Conservation (phyloP, 2,329 filamentous ascomycete species). For the Arthroderma sp. region DNA sequence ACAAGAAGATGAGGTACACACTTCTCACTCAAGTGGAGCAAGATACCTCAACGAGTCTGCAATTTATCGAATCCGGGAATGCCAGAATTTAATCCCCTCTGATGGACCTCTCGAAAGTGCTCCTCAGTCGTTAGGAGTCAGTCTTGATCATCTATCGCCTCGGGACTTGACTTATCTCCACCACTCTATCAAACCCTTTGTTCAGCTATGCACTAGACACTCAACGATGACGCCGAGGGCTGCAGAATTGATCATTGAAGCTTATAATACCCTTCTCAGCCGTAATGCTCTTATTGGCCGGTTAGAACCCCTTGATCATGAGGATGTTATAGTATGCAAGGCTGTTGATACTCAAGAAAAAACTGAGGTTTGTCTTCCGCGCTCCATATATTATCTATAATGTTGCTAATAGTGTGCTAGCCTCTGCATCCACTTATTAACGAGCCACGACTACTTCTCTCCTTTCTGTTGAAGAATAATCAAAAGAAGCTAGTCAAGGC, state of each 20-base stretch:
- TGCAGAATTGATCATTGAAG: slow-evolving; percentile 19
- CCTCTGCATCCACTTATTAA: slow-evolving; percentile 32
- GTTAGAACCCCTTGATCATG: slow-evolving; percentile 16
- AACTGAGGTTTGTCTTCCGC: slow-evolving; percentile 10
- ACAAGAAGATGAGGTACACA: slow-evolving; percentile 18
- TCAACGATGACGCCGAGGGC: background rate
- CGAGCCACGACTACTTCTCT: slow-evolving; percentile 24
- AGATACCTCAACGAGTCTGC: slow-evolving; percentile 30
- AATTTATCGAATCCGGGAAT: slow-evolving; percentile 29
- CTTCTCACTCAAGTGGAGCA: slow-evolving; percentile 16
- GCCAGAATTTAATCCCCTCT: slow-evolving; percentile 20
- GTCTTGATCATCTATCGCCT: slow-evolving; percentile 29
- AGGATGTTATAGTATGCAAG: slow-evolving; percentile 1
- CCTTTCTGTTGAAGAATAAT: slow-evolving; percentile 14
- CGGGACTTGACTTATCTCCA: slow-evolving; percentile 26
- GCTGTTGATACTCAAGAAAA: background rate
- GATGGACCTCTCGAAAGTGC: slow-evolving; percentile 11
- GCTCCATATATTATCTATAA: background rate
- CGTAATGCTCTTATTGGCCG: slow-evolving; percentile 14
- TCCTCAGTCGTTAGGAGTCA: slow-evolving; percentile 20
- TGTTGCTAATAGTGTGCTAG: slow-evolving; percentile 18
- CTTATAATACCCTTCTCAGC: slow-evolving; percentile 24
- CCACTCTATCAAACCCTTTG: slow-evolving; percentile 18
- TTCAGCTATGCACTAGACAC: slow-evolving; percentile 11
- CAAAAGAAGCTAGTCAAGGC: slow-evolving; percentile 20